phyloP scores from a whole-genome alignment of 176 grass and related monocot species.

The Pontederia crassipes region DNA sequence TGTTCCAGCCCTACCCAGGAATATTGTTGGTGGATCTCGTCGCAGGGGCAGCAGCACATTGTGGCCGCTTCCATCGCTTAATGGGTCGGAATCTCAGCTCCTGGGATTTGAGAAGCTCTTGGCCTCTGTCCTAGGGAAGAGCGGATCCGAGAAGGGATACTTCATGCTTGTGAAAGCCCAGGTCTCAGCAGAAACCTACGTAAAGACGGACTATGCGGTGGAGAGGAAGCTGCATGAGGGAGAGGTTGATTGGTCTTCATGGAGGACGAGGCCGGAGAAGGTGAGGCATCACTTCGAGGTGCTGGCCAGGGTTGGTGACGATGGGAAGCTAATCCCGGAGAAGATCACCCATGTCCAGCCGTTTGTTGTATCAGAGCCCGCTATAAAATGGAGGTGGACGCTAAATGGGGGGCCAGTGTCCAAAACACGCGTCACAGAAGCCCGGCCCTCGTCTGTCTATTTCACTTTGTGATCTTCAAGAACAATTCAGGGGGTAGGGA shows the following conservation, averaged over 20 bases:
- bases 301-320: conserved; percentile 60
- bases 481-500: no score
- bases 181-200: conserved; percentile 59
- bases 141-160: conserved; percentile 43
- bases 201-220: conserved; percentile 65
- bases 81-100: conserved; percentile 57
- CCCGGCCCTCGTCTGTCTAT: no score
- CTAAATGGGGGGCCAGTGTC: no score
- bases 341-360: conserved; percentile 49
- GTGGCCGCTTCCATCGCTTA: conserved; percentile 72
- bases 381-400: conserved; percentile 10
- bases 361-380: conserved; percentile 19
- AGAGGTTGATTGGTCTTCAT: conserved; percentile 51
- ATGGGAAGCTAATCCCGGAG: conserved; percentile 51
- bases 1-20: conserved; percentile 22
- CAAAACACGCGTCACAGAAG: no score
- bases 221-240: conserved; percentile 45
- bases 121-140: conserved; percentile 48
- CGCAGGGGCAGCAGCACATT: conserved; percentile 18
- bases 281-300: conserved; percentile 64
- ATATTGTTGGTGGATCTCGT: neutral
- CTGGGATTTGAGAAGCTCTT: conserved; percentile 69
- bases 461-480: no score
- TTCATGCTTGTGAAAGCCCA: conserved; percentile 56
- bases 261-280: conserved; percentile 67